phyloP scores from a whole-genome alignment of 106 monocot species.

The Acorus gramineus region DNA sequence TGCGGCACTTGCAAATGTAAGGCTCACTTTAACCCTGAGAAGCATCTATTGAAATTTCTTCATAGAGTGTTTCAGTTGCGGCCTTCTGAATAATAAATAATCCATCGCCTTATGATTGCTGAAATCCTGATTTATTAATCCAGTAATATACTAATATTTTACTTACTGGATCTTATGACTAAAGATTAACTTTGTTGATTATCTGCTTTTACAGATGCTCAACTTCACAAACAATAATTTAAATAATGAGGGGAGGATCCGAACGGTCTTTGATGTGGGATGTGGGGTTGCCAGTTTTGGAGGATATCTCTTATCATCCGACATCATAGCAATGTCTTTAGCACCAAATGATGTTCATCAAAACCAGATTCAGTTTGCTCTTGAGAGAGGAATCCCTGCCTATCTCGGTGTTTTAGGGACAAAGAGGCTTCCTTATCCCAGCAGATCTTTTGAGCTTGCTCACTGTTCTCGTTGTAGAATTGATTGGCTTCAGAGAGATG shows the following conservation, averaged over 20 bases:
- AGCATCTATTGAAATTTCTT: too few relatives aligned
- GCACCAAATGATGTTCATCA: slow-evolving; percentile 96
- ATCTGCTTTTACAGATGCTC: slow-evolving; percentile 54
- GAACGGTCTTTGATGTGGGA: slow-evolving; percentile 86
- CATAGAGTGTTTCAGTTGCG: too few relatives aligned
- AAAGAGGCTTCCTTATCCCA: slow-evolving; percentile 82
- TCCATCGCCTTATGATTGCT: too few relatives aligned
- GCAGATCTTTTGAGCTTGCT: slow-evolving; percentile 82
- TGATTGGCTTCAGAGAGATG: slow-evolving; percentile 95
- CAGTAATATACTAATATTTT: not conserved
- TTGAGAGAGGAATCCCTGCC: slow-evolving; percentile 90
- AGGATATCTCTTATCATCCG: slow-evolving; percentile 75
- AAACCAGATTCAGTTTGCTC: slow-evolving; percentile 91
- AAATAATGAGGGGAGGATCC: slow-evolving; percentile 62
- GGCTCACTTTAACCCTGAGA: not conserved
- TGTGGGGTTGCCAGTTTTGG: slow-evolving; percentile 95
- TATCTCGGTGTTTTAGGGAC: slow-evolving; percentile 88
- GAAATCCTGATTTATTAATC: not conserved
- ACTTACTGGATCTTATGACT: too few relatives aligned
- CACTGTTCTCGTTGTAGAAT: slow-evolving; percentile 94
- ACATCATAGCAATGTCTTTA: slow-evolving; percentile 81
- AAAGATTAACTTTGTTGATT: not conserved
- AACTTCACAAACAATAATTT: slow-evolving; percentile 59
- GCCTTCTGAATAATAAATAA: too few relatives aligned
- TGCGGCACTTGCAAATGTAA: slow-evolving; percentile 64